A percentile compares a stretch with the other conserved stretches of the same genome.
These are phyloP conservation scores for Diplodia intermedia DNA, from an alignment of 2,329 filamentous ascomycete genomes.

Conservation along the genomic window DNA sequence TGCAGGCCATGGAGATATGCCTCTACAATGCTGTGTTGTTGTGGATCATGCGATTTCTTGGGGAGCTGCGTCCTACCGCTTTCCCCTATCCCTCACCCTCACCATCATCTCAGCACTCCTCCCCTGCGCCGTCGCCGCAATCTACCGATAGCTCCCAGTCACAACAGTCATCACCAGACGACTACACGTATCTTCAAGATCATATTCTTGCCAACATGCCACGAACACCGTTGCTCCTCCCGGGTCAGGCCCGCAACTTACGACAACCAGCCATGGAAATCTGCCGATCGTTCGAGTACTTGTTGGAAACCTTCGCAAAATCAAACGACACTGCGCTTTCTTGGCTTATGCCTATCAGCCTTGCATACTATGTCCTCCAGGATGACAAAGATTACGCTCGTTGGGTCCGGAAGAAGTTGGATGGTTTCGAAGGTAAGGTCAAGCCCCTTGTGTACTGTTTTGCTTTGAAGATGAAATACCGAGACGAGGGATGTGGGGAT, in stretches of 20 bases:
- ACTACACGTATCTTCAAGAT: conserved; percentile 10
- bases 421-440: conserved; percentile 32
- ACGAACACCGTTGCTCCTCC: conserved; percentile 30
- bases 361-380: conserved; percentile 34
- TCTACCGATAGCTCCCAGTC: background rate
- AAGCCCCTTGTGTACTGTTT: background rate
- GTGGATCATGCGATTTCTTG: conserved; percentile 33
- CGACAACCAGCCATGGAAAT: conserved; percentile 35
- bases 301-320: conserved; percentile 21
- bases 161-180: background rate
- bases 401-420: conserved; percentile 34
- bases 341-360: conserved; percentile 36
- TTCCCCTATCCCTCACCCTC: conserved; percentile 10
- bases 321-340: conserved; percentile 31
- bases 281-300: conserved; percentile 33
- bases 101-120: conserved; percentile 5
- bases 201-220: conserved; percentile 12
- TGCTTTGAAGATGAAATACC: conserved; percentile 21
- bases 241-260: conserved; percentile 29
- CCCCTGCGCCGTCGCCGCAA: conserved; percentile 5
- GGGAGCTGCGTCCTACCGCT: conserved; percentile 18
- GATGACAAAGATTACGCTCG: conserved; percentile 27
- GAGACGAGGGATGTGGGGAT: background rate
- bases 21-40: conserved; percentile 34
- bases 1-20: conserved; percentile 33